Conservation (phyloP, 1,139 yeast genomes). For the Nakaseomyces nivariensis region DNA sequence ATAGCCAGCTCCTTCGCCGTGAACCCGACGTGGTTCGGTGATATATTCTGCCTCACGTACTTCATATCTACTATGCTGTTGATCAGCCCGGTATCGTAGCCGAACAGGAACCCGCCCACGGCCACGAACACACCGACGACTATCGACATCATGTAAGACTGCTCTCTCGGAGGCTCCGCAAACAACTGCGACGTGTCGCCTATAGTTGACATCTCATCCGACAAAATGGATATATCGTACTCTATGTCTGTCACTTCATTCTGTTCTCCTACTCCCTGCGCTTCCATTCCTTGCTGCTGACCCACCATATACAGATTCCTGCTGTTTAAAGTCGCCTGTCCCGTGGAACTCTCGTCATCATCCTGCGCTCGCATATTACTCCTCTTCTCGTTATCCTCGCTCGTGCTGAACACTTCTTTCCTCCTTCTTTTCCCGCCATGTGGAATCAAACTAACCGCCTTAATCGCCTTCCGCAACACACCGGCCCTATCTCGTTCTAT, state of each 20-base stretch:
- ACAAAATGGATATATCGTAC: conserved; percentile 6
- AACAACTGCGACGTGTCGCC: conserved; percentile 15
- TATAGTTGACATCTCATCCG: conserved; percentile 10
- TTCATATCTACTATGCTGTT: conserved; percentile 64
- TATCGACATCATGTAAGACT: conserved; percentile 51
- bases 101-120: conserved; percentile 72
- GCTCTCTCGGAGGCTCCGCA: conserved; percentile 30
- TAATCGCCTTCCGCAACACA: conserved; percentile 1
- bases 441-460: not conserved
- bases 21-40: conserved; percentile 39
- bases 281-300: not conserved
- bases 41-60: conserved; percentile 46
- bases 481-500: conserved; percentile 3
- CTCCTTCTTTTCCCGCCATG: not conserved
- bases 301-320: not conserved
- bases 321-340: not conserved
- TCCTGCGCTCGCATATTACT: too few relatives aligned
- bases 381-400: too few relatives aligned
- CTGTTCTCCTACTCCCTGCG: too few relatives aligned
- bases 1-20: conserved; percentile 55
- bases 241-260: conserved; percentile 2
- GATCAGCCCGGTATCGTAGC: conserved; percentile 75
- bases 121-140: conserved; percentile 69
- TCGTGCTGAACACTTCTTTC: too few relatives aligned
- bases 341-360: not conserved